Evolutionary conservation across 768 basidiomycete genomes (phyloP).

Genomic region (Leucocoprinus birnbaumii): DNA sequence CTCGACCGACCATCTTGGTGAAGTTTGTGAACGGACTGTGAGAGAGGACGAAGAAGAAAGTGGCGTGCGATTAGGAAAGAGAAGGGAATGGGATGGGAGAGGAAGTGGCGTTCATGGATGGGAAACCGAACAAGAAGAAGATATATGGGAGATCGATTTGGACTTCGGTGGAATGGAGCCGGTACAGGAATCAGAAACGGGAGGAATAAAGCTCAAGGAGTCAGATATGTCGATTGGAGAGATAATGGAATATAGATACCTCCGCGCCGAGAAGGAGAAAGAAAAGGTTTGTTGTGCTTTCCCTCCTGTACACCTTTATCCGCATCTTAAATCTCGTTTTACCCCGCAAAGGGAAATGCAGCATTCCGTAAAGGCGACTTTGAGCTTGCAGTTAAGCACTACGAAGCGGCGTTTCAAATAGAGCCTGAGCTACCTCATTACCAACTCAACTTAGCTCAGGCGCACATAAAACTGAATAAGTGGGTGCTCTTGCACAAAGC

Average conservation of each 20-base stretch:
- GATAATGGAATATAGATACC: constrained; percentile 71
- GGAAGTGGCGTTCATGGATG: constrained; percentile 71
- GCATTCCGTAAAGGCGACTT: constrained; percentile 68
- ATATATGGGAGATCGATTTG: constrained; percentile 70
- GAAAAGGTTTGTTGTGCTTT: constrained; percentile 47
- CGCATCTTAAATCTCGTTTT: background rate
- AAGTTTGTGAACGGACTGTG: constrained; percentile 74
- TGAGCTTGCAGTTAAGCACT: constrained; percentile 50
- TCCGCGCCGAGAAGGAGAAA: constrained; percentile 69
- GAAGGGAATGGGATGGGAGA: constrained; percentile 75
- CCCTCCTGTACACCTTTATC: background rate
- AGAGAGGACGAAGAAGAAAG: constrained; percentile 66
- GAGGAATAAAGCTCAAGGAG: constrained; percentile 41
- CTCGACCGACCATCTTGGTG: constrained; percentile 74
- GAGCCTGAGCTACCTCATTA: constrained; percentile 77
- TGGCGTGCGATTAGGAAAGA: constrained; percentile 56
- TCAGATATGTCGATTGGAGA: constrained; percentile 68
- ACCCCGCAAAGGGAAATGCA: constrained; percentile 50
- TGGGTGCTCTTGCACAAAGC: constrained; percentile 30
- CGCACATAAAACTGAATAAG: constrained; percentile 69
- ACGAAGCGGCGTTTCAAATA: constrained; percentile 56
- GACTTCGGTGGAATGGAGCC: constrained; percentile 46
- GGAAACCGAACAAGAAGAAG: constrained; percentile 75
- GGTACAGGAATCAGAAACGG: constrained; percentile 31
- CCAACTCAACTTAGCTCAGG: constrained; percentile 74